Conservation (phyloP, 495 filamentous ascomycete species). For the Penicillium bovifimosum region DNA sequence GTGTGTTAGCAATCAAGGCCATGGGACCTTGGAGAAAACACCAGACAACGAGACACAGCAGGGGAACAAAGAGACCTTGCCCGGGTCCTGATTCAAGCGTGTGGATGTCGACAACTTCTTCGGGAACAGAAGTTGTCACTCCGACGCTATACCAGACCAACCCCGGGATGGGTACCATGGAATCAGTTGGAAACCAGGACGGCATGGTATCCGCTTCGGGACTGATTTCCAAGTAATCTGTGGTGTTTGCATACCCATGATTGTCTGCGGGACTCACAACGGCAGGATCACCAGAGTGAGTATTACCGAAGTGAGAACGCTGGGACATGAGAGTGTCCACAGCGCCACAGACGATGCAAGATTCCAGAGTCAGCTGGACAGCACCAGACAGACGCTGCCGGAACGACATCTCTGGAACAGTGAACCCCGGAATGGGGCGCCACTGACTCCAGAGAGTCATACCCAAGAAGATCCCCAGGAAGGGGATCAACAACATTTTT, state of each 20-base stretch:
- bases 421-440: slow-evolving; percentile 8
- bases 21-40: background rate
- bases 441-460: slow-evolving; percentile 9
- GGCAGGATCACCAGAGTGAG: too few species aligned
- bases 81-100: background rate
- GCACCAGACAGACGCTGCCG: slow-evolving; percentile 1
- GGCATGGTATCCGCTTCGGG: background rate
- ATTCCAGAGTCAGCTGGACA: background rate
- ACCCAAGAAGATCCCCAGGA: slow-evolving; percentile 6
- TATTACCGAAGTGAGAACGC: background rate
- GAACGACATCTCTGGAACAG: slow-evolving; percentile 1
- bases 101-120: background rate
- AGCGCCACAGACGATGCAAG: background rate
- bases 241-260: background rate
- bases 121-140: background rate
- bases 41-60: background rate
- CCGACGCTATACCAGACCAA: background rate
- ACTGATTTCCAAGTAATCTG: background rate
- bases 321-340: background rate
- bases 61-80: background rate
- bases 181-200: background rate
- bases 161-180: background rate
- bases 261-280: background rate
- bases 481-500: slow-evolving; percentile 9
- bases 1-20: background rate